Percentiles rank a stretch among this genome's conserved stretches.
phyloP scores from a whole-genome alignment of 2,329 filamentous ascomycete genomes.

The Hypoxylon sp. region DNA sequence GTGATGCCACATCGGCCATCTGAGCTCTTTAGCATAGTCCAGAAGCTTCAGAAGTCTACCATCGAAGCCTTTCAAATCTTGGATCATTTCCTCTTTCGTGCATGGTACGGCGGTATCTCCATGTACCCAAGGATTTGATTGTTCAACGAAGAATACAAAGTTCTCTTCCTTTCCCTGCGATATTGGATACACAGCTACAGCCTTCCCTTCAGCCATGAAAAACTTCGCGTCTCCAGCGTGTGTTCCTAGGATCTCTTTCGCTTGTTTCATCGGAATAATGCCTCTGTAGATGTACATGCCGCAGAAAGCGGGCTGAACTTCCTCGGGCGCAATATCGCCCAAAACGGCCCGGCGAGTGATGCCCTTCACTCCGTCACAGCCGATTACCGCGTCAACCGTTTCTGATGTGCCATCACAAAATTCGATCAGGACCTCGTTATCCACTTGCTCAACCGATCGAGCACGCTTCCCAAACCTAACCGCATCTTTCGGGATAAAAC shows the following conservation, averaged over 20 bases:
- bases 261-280: conserved; percentile 52
- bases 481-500: conserved; percentile 49
- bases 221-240: conserved; percentile 52
- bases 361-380: conserved; percentile 52
- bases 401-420: conserved; percentile 47
- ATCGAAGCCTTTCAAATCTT: conserved; percentile 48
- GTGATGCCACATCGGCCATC: conserved; percentile 51
- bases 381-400: conserved; percentile 48
- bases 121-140: conserved; percentile 42
- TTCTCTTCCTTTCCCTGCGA: conserved; percentile 49
- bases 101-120: conserved; percentile 47
- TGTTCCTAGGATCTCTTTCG: conserved; percentile 48
- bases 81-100: conserved; percentile 50
- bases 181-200: conserved; percentile 49
- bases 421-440: conserved; percentile 44
- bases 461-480: conserved; percentile 51
- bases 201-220: conserved; percentile 50
- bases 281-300: conserved; percentile 54
- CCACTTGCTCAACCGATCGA: conserved; percentile 45
- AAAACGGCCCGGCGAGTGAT: conserved; percentile 48
- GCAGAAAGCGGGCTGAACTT: conserved; percentile 50
- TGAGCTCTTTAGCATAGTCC: conserved; percentile 47
- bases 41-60: conserved; percentile 46
- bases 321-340: conserved; percentile 46
- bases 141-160: conserved; percentile 48